A percentile compares a stretch with the other conserved stretches of the same genome.
Conservation (phyloP, 2,329 filamentous ascomycete species). For the Arthrobotrys sinensis region DNA sequence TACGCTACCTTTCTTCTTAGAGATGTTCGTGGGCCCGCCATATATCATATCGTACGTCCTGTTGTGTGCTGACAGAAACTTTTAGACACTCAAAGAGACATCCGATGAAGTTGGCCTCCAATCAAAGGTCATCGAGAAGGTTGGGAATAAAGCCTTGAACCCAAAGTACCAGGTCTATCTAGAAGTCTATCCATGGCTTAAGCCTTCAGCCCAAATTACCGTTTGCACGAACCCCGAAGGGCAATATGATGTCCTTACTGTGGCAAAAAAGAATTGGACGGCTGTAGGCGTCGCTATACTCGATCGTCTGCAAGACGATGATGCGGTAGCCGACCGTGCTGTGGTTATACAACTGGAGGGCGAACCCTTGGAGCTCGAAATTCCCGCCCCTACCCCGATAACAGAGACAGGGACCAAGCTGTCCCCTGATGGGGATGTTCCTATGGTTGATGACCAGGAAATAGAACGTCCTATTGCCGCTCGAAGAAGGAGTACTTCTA, state of each 20-base stretch:
- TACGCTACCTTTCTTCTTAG: conserved; percentile 62
- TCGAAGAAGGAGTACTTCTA: conserved; percentile 62
- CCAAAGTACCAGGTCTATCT: conserved; percentile 55
- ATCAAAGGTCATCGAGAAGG: conserved; percentile 49
- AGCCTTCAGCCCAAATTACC: conserved; percentile 41
- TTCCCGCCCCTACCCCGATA: conserved; percentile 46
- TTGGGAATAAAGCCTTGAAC: conserved; percentile 55
- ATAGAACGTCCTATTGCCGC: conserved; percentile 49
- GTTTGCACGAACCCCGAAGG: conserved; percentile 28
- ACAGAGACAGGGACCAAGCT: conserved; percentile 42
- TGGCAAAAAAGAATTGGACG: conserved; percentile 54
- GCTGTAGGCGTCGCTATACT: conserved; percentile 53
- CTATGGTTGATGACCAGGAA: conserved; percentile 63
- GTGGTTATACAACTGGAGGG: conserved; percentile 57
- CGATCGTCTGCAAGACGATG: conserved; percentile 52
- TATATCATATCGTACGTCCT: background rate
- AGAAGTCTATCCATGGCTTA: conserved; percentile 57
- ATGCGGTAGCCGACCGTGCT: conserved; percentile 38
- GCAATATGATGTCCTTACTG: conserved; percentile 48
- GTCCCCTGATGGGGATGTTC: conserved; percentile 61
- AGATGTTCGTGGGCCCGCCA: conserved; percentile 46
- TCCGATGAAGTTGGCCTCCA: conserved; percentile 48
- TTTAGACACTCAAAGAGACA: conserved; percentile 47
- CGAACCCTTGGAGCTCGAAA: conserved; percentile 54
- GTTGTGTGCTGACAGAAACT: background rate